Evolutionary conservation across 441 rosid genomes (phyloP).

Genomic region (Oxalis stricta): DNA sequence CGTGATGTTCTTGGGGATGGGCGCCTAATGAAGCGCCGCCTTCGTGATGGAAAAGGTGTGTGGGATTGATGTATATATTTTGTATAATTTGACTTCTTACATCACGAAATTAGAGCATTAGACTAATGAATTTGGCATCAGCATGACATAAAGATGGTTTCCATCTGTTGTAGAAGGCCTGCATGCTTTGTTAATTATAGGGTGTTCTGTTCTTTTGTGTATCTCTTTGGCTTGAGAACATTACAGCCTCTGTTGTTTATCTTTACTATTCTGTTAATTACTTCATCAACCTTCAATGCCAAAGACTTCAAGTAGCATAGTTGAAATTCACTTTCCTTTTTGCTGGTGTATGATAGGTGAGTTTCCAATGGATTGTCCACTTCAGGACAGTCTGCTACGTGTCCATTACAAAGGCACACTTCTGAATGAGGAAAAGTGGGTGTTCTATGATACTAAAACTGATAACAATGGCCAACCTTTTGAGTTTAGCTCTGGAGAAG

Average conservation of each 20-base stretch:
- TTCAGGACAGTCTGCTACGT: slow-evolving; percentile 78
- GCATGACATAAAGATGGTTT: not conserved
- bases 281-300: no score
- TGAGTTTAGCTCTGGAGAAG: slow-evolving; percentile 97
- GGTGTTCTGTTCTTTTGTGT: no score
- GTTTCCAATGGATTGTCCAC: slow-evolving; percentile 99
- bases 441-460: slow-evolving; percentile 65
- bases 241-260: no score
- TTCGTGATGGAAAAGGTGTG: slow-evolving; percentile 85
- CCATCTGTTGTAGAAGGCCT: not conserved
- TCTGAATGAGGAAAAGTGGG: slow-evolving; percentile 60
- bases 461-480: slow-evolving; percentile 71
- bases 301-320: no score
- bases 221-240: no score
- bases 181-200: not conserved
- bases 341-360: slow-evolving; percentile 32
- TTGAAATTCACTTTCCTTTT: not conserved
- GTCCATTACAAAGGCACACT: slow-evolving; percentile 88
- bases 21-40: slow-evolving; percentile 80
- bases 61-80: not conserved
- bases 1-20: slow-evolving; percentile 99
- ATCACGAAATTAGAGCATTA: no score
- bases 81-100: not conserved
- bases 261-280: no score
- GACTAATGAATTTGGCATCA: no score